Base-by-base conservation (phyloP, 495 filamentous ascomycete species). In the Neurospora discreta region DNA sequence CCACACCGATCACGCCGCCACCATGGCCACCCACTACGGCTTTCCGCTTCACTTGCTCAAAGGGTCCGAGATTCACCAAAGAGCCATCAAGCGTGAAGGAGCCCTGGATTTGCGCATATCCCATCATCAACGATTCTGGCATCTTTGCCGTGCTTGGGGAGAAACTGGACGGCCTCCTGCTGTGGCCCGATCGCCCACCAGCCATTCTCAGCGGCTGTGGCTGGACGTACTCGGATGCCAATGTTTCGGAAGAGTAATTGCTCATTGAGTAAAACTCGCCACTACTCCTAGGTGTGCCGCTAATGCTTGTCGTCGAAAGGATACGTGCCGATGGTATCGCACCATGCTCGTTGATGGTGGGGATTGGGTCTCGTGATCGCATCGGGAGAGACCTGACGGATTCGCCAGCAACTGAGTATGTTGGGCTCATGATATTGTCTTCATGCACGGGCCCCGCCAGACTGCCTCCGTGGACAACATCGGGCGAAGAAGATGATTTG, bases 1-100 rank as follows among this genome's bases (percentile, higher is more conserved):
- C 93, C 58, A 94, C 80, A 41, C 92, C 91, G 68, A 95, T 87
- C 40, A 95, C 92, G 39, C 93, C 92, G 42, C 92, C 91, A 44
- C 91, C 93, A 73, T 96, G 92, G 3, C 91, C 91, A 46, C 95
- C 93, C 33, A 97, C 86, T 18, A 97, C 92, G 39, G 92, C 96
- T 79, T 96, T 97, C 52, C 95, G 85, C 79, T 98, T 99, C 38
- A 98, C 93, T 71, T 96, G 93, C 78, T 99, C 96, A 75, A 99
- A 99, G 4, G 90, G 92, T 3, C 89, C 90, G 43, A 95, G 90
- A 74, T 97, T 93, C 70, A 98, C 87, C 41, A 99, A 83, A 7
- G 96, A 97, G 0, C 94, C 93, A 79, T 99, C 95, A 8, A 98
- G 81, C 0, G 90, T 93, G 74, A 98, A 99, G 0, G 92, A 91